Percentiles rank a stretch among this genome's conserved stretches.
phyloP scores from a whole-genome alignment of 208 protist genomes.

The Leishmania turanica region DNA sequence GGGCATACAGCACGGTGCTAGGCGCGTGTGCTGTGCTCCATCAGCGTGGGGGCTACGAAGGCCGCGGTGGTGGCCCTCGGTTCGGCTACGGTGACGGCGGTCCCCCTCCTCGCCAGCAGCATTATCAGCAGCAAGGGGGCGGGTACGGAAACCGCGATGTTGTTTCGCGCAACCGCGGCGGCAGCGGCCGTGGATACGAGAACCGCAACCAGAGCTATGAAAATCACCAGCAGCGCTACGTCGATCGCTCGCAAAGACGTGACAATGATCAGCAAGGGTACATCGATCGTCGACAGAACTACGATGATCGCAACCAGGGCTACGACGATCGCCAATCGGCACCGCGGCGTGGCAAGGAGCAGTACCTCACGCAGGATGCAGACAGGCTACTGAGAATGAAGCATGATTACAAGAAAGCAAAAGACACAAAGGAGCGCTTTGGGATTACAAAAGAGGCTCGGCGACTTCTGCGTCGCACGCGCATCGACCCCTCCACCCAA shows the following conservation, averaged over 20 bases:
- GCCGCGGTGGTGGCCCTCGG: slow-evolving; percentile 6
- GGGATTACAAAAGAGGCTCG: slow-evolving; percentile 57
- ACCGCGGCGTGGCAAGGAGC: slow-evolving; percentile 7
- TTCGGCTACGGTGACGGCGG: slow-evolving; percentile 2
- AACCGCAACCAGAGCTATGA: slow-evolving; percentile 12
- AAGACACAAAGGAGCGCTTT: slow-evolving; percentile 50
- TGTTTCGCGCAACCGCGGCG: neutral
- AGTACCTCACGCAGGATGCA: slow-evolving; percentile 54
- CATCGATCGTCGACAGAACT: neutral
- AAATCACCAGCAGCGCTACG: slow-evolving; percentile 13
- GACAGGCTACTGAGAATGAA: slow-evolving; percentile 70
- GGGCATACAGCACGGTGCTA: slow-evolving; percentile 17
- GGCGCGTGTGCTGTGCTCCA: neutral
- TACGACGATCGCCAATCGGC: neutral
- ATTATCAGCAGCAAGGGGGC: slow-evolving; percentile 9
- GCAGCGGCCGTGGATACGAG: slow-evolving; percentile 1
- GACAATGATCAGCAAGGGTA: slow-evolving; percentile 18
- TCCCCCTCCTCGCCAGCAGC: slow-evolving; percentile 2
- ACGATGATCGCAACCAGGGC: neutral
- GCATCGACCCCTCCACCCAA: slow-evolving; percentile 82
- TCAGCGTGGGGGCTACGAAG: slow-evolving; percentile 19
- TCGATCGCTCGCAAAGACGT: neutral
- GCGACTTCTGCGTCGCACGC: slow-evolving; percentile 43
- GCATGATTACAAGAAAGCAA: slow-evolving; percentile 56
- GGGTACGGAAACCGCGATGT: slow-evolving; percentile 1